Base-by-base conservation (phyloP, 1,139 yeast genomes). In the Keqinozyma sinolaborantium region DNA sequence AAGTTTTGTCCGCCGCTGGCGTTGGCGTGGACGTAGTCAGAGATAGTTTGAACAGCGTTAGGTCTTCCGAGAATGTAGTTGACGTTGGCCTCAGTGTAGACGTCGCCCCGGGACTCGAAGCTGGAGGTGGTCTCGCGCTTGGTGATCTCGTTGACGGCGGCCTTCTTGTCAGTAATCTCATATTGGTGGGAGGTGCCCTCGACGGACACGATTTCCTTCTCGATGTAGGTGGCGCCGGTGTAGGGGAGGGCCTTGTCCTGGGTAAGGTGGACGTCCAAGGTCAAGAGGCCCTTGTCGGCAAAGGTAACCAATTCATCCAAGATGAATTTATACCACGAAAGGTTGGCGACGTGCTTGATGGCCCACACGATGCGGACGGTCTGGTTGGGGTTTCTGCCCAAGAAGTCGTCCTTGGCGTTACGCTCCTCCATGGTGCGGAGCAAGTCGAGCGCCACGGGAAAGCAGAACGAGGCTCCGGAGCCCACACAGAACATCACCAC, bases 391-490 rank as follows among this genome's bases (percentile, higher is more conserved):
- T 72, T 70, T 25, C 74, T 53, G 29, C 55, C 52, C 19, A 61
- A 40, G 38, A 31, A 65, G 33, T 69, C 74, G 4, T 44, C 44
- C 1, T 25, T 43, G 1, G 34, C 36, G 16, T 68, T 60, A 35
- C 58, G 53, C 20, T 26, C 20, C 27, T 42, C 39, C 14, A 54
- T 44, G 8, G 57, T 47, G 23, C 53, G 47, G 13, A 70, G 45
- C 26, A 70, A 49, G 29, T 63, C 66, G 20, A 70, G 49, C 14
- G 72, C 69, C 2, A 70, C 60, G 2, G 77, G 77, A 34, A 71
- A 58, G 1, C 64, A 56, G 44, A 67, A 71, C 0, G 76, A 59
- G 2, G 64, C 68, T 1, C 78, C 77, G 1, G 69, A 59, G 1
- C 75, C 77, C 5, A 72, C 71, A 14, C 64, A 58, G 21, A 70